Evolutionary conservation across 768 basidiomycete species (phyloP), one percentile per base, ranked within the genome.

Genomic region (Kwoniella sp.): DNA sequence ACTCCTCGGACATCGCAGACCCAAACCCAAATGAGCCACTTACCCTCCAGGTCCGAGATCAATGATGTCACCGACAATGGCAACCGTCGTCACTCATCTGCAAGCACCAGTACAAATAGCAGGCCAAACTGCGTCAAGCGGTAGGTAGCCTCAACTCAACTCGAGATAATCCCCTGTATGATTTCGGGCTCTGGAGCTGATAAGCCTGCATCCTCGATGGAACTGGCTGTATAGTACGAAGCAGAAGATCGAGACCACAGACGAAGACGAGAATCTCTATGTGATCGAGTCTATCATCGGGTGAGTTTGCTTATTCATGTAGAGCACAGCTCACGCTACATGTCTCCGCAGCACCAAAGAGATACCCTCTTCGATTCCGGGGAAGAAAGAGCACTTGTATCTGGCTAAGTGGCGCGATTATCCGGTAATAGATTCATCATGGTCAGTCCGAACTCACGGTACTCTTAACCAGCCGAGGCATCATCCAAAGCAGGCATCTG

Each of bases 251-350:
- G 22, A 30, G 10, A 47, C 10, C 1, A 25, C 29, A 33, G 27
- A 26, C 51, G 7, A 24, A 1, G 30, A 46, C 21, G 51, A 54
- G 5, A n/a, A 52, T 7, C 12, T 53, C 15, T 52, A 1, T 51
- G 36, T 40, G 21, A 29, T 60, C 19, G 56, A 57, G 15, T 13
- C n/a, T 1, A 60, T 60, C 36, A 52, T 60, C 22, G 59, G 59
- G 59, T 53, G 37, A 59, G 47, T 22, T 46, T 24, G 36, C 21
- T 44, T 22, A 22, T 55, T 55, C 10, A 55, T 55, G n/a, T n/a
- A n/a, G n/a, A n/a, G n/a, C n/a, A n/a, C n/a, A n/a, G n/a, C n/a
- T n/a, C n/a, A n/a, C n/a, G n/a, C n/a, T n/a, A n/a, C n/a, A n/a
- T 17, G 29, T 55, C 27, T 8, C 22, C 3, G 24, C 29, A 62